Base-by-base conservation (phyloP, 345 rosid genomes). In the Pseudoturritis turrita region DNA sequence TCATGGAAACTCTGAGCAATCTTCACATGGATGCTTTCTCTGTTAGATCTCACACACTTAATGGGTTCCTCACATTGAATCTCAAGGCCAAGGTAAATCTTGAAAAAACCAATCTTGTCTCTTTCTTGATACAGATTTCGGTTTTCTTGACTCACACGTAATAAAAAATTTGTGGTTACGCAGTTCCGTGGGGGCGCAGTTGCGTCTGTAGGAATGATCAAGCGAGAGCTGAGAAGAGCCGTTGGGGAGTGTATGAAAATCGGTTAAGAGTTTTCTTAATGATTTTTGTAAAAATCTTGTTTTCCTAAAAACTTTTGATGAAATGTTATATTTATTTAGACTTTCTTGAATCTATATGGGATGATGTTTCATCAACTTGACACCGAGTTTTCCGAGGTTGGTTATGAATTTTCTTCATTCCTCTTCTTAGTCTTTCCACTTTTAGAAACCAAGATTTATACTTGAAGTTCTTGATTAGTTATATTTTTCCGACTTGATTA, bases 1-100 rank as follows among this genome's bases (percentile, higher is more conserved):
- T 91, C 77, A 86, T 94, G 90, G 96, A 91, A 77, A 85, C 88
- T 56, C 77, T 84, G 17, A 86, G 83, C 82, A 84, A 83, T 58
- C 83, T 89, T 74, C 87, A 87, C 78, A 74, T 87, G 83, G 97
- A 91, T 61, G 86, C 85, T 46, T 74, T 81, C 81, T 81, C 86
- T 12, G 82, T 90, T 19, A 88, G 81, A 74, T 86, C 97, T 11
- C 83, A 87, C 6, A 87, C 87, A n/a, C 80, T 79, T 15, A 81
- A 86, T 65, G 94, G 92, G 25, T 21, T 81, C 56, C 86, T 93
- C 71, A 61, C 70, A 1, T 47, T 90, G 54, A 83, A 75, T 70
- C 81, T 90, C 52, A 89, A 82, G 68, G 87, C 96, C 14, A 90
- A 87, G 96, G 98, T 93, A 64, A 11, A 71, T 51, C 18, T 12